phyloP scores from a whole-genome alignment of 306 rosid genomes.

The Pterocarpus macrocarpus region DNA sequence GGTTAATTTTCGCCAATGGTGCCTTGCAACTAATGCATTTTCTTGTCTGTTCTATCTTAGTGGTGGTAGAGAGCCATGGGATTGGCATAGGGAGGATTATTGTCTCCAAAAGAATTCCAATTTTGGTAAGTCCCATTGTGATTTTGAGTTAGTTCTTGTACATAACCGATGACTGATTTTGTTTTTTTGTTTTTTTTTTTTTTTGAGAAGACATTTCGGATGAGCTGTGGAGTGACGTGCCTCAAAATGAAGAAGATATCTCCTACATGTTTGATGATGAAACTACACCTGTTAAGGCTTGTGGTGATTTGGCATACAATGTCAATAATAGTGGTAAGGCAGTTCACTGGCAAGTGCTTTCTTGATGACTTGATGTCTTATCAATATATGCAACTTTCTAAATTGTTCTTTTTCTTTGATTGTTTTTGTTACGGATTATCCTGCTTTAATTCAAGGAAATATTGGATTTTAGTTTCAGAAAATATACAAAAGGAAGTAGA shows the following conservation, averaged over 20 bases:
- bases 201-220: constrained; percentile 64
- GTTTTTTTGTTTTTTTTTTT: neutral
- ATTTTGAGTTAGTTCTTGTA: constrained; percentile 9
- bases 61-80: constrained; percentile 65
- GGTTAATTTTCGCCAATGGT: constrained; percentile 28
- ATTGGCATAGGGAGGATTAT: constrained; percentile 63
- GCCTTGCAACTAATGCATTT: constrained; percentile 24
- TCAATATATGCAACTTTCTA: constrained; percentile 27
- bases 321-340: constrained; percentile 56
- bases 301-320: constrained; percentile 84
- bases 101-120: constrained; percentile 58
- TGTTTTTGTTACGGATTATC: constrained; percentile 39
- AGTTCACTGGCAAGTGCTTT: constrained; percentile 15
- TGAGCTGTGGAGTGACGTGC: constrained; percentile 73
- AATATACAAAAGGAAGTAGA: constrained; percentile 64
- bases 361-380: constrained; percentile 24
- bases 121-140: constrained; percentile 57
- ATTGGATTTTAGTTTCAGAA: constrained; percentile 69
- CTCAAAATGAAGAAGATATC: constrained; percentile 77
- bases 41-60: constrained; percentile 38
- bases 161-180: constrained; percentile 24
- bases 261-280: constrained; percentile 86
- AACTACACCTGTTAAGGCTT: constrained; percentile 94
- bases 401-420: constrained; percentile 16
- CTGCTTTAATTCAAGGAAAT: constrained; percentile 41